A percentile compares a stretch with the other conserved stretches of the same genome.
Conservation (phyloP, 108 stramenopile species). For the Nitzschia putrida region DNA sequence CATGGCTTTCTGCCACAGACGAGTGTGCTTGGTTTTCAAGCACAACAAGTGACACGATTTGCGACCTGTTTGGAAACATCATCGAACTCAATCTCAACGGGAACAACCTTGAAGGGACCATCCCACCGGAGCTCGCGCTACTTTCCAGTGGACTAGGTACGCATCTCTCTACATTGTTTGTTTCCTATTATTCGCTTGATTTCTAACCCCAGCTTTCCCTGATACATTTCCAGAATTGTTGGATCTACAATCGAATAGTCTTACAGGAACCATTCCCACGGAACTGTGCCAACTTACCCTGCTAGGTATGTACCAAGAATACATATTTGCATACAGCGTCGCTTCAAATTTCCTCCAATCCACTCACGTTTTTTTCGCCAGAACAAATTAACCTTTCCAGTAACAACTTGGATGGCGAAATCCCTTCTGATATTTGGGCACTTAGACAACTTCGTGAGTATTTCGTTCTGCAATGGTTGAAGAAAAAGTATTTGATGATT, state of each 20-base stretch:
- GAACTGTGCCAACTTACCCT: neutral
- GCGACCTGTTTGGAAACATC: slow-evolving; percentile 16
- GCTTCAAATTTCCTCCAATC: neutral
- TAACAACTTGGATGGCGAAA: slow-evolving; percentile 10
- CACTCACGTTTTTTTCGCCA: neutral
- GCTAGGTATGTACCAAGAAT: neutral
- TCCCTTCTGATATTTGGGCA: slow-evolving; percentile 16
- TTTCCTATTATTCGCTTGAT: too few relatives aligned
- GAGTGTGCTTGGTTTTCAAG: slow-evolving; percentile 30
- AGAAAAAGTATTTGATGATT: too few relatives aligned
- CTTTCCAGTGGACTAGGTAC: slow-evolving; percentile 7
- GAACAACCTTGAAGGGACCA: slow-evolving; percentile 25
- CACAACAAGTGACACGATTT: slow-evolving; percentile 11
- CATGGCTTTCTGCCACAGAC: slow-evolving; percentile 20
- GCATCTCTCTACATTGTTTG: neutral
- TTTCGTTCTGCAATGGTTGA: neutral
- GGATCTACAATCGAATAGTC: slow-evolving; percentile 1
- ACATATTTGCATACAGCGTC: neutral
- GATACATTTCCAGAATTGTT: neutral
- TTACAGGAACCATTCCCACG: slow-evolving; percentile 12
- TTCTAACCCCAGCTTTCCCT: too few relatives aligned
- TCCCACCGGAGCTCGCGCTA: slow-evolving; percentile 17
- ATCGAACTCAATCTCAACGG: slow-evolving; percentile 6
- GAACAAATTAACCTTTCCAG: slow-evolving; percentile 9
- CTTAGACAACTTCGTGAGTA: slow-evolving; percentile 13